Base-by-base conservation (phyloP, 768 basidiomycete species). In the Boletus sp. region DNA sequence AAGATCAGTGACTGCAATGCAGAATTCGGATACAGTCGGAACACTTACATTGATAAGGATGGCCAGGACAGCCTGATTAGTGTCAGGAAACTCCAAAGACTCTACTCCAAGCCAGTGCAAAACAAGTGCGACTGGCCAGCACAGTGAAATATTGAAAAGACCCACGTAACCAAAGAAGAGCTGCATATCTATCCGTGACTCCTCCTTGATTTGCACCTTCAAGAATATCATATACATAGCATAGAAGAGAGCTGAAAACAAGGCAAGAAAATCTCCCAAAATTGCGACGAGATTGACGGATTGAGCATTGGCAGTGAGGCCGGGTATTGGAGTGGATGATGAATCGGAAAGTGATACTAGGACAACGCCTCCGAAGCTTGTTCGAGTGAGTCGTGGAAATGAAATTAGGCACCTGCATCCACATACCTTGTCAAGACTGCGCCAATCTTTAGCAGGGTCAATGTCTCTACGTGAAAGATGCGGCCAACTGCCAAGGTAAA, bases 151-250 rank as follows among this genome's bases (percentile, higher is more conserved):
- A 70, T 91, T 96, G 77, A 91, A 92, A 14, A 93, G 75, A 10
- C 94, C 93, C 29, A 96, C 93, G 61, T 92, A 96, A 24, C 95
- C 95, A 65, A 97, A 94, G 77, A 97, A 95, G 30, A 95, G 78
- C 61, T 93, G 90, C 94, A 95, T 94, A 69, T 95, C 86, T 63
- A 94, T 82, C 52, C 92, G 81, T 5, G 89, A 88, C 67, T 95
- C 92, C 36, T 81, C 79, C 44, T 81, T 83, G 51, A 97, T 89
- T 54, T 84, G 84, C 45, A 94, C 89, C 73, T 98, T 98, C 66
- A 98, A 80, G 48, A 96, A 78, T 60, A 89, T 87, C 44, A 94
- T 86, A 72, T 98, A 98, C 46, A 89, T 71, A 0, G 94, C 90
- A 69, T 97, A 98, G 69, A 90, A 89, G 6, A 92, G 61, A 1